phyloP scores from a whole-genome alignment of 2,329 filamentous ascomycete genomes.

The Fusarium foetens region DNA sequence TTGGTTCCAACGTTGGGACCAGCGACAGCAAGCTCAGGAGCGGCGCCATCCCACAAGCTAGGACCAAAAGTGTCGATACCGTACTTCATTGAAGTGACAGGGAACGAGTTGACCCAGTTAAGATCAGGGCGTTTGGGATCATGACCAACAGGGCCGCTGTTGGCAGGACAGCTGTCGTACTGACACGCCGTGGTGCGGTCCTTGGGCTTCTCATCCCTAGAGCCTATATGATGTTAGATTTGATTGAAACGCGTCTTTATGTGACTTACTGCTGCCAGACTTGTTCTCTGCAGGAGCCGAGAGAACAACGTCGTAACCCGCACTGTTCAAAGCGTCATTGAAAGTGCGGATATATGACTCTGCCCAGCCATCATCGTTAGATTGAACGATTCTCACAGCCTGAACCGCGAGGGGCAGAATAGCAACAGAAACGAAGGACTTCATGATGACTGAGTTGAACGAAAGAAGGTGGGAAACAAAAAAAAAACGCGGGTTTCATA shows the following conservation, averaged over 20 bases:
- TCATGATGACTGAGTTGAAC: slow-evolving; percentile 43
- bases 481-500: background rate
- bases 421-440: slow-evolving; percentile 35
- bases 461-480: background rate
- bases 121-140: slow-evolving; percentile 61
- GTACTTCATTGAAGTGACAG: slow-evolving; percentile 71
- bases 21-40: slow-evolving; percentile 71
- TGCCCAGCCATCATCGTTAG: slow-evolving; percentile 80
- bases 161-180: slow-evolving; percentile 68
- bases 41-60: slow-evolving; percentile 61
- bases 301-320: slow-evolving; percentile 70
- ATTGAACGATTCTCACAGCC: slow-evolving; percentile 66
- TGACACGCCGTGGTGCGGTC: slow-evolving; percentile 64
- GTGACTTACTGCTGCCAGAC: slow-evolving; percentile 65
- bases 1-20: slow-evolving; percentile 72
- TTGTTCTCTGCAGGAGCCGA: slow-evolving; percentile 74
- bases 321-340: slow-evolving; percentile 63
- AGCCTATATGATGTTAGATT: slow-evolving; percentile 56
- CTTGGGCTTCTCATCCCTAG: slow-evolving; percentile 57
- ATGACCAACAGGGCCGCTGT: slow-evolving; percentile 64
- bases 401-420: slow-evolving; percentile 45
- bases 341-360: slow-evolving; percentile 72
- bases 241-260: background rate
- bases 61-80: slow-evolving; percentile 68
- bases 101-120: slow-evolving; percentile 79